Evolutionary conservation across 2,329 filamentous ascomycete species (phyloP).

Genomic region (Aspergillus clavatus): DNA sequence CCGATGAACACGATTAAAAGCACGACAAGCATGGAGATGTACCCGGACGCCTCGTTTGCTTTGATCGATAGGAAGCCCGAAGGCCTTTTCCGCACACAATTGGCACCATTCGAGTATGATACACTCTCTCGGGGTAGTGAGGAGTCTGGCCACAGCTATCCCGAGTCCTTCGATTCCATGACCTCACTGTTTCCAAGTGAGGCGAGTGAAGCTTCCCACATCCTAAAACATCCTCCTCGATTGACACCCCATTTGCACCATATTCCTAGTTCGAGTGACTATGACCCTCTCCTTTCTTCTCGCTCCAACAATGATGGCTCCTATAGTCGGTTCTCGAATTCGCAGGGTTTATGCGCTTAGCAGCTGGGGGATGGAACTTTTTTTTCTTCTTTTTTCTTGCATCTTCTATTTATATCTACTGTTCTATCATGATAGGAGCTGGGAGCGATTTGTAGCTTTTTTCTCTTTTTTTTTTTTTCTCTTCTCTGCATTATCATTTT

Average conservation of each 20-base stretch:
- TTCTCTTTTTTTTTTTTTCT: background rate
- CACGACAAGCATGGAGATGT: conserved; percentile 28
- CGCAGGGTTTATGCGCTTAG: conserved; percentile 34
- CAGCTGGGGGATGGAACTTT: background rate
- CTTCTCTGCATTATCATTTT: background rate
- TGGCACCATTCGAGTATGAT: conserved; percentile 26
- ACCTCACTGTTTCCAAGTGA: conserved; percentile 27
- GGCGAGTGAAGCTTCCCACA: conserved; percentile 21
- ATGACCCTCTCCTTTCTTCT: conserved; percentile 29
- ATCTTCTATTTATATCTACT: conserved; percentile 19
- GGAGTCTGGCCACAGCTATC: conserved; percentile 20
- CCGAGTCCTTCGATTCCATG: conserved; percentile 31
- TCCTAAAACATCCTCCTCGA: conserved; percentile 23
- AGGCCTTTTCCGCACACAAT: conserved; percentile 20
- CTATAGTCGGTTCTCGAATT: conserved; percentile 32
- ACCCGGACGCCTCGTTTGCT: conserved; percentile 28
- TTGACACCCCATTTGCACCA: conserved; percentile 21
- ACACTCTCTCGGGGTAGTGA: conserved; percentile 22
- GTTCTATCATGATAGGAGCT: conserved; percentile 9
- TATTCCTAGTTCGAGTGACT: conserved; percentile 24
- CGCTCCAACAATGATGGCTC: conserved; percentile 17
- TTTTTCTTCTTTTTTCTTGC: conserved; percentile 23
- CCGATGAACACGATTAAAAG: conserved; percentile 37
- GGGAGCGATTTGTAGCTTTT: background rate
- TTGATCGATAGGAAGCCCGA: conserved; percentile 24